Evolutionary conservation across 768 basidiomycete genomes (phyloP).

Genomic region (Rickenella mellea): DNA sequence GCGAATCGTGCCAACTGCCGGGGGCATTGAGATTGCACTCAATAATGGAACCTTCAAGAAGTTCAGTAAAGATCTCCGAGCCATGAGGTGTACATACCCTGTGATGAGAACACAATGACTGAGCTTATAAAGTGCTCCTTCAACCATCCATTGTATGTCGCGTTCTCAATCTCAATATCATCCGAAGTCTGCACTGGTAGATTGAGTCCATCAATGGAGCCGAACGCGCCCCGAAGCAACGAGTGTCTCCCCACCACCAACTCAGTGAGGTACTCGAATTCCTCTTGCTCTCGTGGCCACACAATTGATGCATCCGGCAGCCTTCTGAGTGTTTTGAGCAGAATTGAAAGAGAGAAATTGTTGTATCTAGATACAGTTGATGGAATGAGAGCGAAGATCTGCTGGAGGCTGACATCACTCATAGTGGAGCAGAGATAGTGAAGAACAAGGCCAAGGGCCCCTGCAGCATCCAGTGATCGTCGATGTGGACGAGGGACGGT

Average conservation of each 20-base stretch:
- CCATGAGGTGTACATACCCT: no score
- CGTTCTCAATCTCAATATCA: conserved; percentile 34
- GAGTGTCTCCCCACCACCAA: conserved; percentile 22
- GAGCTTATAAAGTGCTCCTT: conserved; percentile 28
- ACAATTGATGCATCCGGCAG: conserved; percentile 21
- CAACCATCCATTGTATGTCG: conserved; percentile 36
- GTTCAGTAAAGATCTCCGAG: no score
- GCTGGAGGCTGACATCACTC: conserved; percentile 25
- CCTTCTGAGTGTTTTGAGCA: conserved; percentile 18
- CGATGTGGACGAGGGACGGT: conserved; percentile 17
- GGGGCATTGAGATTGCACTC: conserved; percentile 26
- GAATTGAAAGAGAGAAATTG: conserved; percentile 20
- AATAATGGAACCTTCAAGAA: conserved; percentile 33
- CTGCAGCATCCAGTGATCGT: conserved; percentile 25
- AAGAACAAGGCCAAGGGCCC: conserved; percentile 30
- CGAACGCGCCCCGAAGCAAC: conserved; percentile 29
- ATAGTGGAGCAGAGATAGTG: conserved; percentile 35
- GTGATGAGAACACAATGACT: conserved; percentile 27
- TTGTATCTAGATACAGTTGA: conserved; percentile 26
- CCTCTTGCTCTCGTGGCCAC: conserved; percentile 16
- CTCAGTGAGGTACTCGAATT: conserved; percentile 18
- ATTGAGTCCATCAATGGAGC: conserved; percentile 31
- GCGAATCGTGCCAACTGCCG: conserved; percentile 41
- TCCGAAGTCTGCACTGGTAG: conserved; percentile 24
- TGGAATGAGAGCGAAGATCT: conserved; percentile 34